Evolutionary conservation across 345 rosid species (phyloP), one percentile per base, ranked within the genome.

Genomic region (Eucalyptus polybractea): DNA sequence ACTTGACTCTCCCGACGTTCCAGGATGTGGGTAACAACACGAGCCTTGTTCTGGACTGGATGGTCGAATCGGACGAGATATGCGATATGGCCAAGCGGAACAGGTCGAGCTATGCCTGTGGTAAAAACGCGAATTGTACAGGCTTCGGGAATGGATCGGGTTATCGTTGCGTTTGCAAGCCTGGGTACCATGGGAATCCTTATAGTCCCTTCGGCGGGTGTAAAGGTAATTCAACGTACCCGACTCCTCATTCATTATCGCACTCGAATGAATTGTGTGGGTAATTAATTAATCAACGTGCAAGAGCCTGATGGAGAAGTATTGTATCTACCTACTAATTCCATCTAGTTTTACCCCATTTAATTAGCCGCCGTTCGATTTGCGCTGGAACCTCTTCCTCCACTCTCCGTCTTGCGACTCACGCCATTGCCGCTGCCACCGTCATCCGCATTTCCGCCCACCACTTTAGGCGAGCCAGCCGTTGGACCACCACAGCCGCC

Each of bases 31-130:
- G 9, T 17, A 51, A 17, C 9, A 51, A 7, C 56, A 0, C 4
- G 56, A 1, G 1, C 22, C 56, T 51, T 51, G 56, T 51, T 51
- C 56, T 51, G 22, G 56, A 51, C 22, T 51, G 56, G 56, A 51
- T 17, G 56, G 56, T 51, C 56, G 56, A 51, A 51, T 17, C 22
- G 2, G 2, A 17, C 54, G 9, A 0, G 0, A 6, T 0, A 0
- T 51, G 54, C 21, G 2, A 16, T 0, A 1, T 0, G 8, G 54
- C 54, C 22, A 17, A 0, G 54, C 0, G 0, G 1, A 1, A 51
- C 0, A 0, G 0, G 54, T 16, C 22, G 4, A 51, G 22, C 22
- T 51, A 65, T n/a, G 76, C 76, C 72, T 65, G 76, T n/a, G 37
- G 76, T 14, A 7, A 4, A 0, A 13, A n/a, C 76, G 0, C 76